Evolutionary conservation across 2,329 filamentous ascomycete genomes (phyloP).

Genomic region (Colletotrichum falcatum): DNA sequence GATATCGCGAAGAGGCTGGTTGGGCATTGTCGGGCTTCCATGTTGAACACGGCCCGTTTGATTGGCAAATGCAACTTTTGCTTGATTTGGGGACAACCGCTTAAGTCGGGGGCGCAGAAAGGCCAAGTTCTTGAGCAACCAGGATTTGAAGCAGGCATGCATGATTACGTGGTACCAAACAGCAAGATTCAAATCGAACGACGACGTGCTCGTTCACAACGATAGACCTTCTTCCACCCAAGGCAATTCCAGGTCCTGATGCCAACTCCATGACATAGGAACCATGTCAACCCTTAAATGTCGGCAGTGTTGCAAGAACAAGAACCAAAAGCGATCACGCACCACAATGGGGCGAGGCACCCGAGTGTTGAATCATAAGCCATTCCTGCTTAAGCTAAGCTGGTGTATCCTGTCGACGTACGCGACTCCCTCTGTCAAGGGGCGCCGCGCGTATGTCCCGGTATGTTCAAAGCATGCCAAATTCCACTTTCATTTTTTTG

Average conservation of each 20-base stretch:
- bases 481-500: constrained; percentile 42
- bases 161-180: too few relatives aligned
- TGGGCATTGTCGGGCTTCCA: not conserved
- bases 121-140: not conserved
- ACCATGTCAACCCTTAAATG: not conserved
- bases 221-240: not conserved
- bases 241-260: too few relatives aligned
- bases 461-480: constrained; percentile 39
- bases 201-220: not conserved
- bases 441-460: constrained; percentile 25
- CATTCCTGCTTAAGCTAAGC: constrained; percentile 37
- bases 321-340: not conserved
- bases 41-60: not conserved
- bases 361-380: constrained; percentile 33
- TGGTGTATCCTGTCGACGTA: constrained; percentile 40
- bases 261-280: not conserved
- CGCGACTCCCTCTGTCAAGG: constrained; percentile 21
- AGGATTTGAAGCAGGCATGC: not conserved
- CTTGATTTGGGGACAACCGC: not conserved
- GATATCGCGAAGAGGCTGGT: not conserved
- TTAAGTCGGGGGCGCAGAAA: not conserved
- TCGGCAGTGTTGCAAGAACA: too few relatives aligned
- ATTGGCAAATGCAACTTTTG: not conserved
- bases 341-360: not conserved
- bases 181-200: not conserved